These are phyloP conservation scores for Tilletiopsis washingtonensis DNA, from an alignment of 1,284 basidiomycete genomes.

Conservation along the genomic window DNA sequence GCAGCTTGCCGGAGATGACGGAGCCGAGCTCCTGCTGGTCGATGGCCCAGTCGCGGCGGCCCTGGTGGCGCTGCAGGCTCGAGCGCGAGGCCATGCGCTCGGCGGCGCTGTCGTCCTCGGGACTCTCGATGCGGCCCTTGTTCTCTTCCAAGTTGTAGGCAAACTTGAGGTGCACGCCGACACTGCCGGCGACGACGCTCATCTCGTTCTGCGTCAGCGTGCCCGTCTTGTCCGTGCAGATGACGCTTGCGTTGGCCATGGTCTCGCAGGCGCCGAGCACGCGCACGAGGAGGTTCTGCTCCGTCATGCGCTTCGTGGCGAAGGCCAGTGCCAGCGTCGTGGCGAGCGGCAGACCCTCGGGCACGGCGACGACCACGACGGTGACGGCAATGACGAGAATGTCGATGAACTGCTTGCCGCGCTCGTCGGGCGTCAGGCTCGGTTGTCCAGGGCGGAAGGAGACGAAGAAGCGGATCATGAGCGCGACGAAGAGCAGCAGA, in stretches of 20 bases:
- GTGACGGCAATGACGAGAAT: slow-evolving; percentile 93
- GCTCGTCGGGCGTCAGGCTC: slow-evolving; percentile 68
- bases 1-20: slow-evolving; percentile 60
- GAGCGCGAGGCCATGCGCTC: slow-evolving; percentile 5
- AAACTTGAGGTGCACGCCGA: slow-evolving; percentile 89
- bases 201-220: slow-evolving; percentile 84
- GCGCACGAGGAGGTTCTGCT: slow-evolving; percentile 86
- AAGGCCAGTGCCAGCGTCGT: slow-evolving; percentile 94
- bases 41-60: slow-evolving; percentile 67
- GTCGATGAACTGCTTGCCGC: slow-evolving; percentile 84
- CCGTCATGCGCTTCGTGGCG: slow-evolving; percentile 93
- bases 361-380: slow-evolving; percentile 90
- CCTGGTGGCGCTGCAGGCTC: neutral
- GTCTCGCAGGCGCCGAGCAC: slow-evolving; percentile 94
- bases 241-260: slow-evolving; percentile 93
- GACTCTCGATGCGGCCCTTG: slow-evolving; percentile 59
- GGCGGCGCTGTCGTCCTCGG: slow-evolving; percentile 19
- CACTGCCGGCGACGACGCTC: slow-evolving; percentile 88
- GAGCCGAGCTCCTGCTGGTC: slow-evolving; percentile 58
- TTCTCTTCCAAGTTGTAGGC: slow-evolving; percentile 72
- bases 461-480: slow-evolving; percentile 93
- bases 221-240: slow-evolving; percentile 89
- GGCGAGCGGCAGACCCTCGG: slow-evolving; percentile 90
- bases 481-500: slow-evolving; percentile 67
- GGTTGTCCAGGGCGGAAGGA: no score